A percentile compares a stretch with the other conserved stretches of the same genome.
phyloP scores from a whole-genome alignment of 148 eudicot species.

The Rhododendron simsii region DNA sequence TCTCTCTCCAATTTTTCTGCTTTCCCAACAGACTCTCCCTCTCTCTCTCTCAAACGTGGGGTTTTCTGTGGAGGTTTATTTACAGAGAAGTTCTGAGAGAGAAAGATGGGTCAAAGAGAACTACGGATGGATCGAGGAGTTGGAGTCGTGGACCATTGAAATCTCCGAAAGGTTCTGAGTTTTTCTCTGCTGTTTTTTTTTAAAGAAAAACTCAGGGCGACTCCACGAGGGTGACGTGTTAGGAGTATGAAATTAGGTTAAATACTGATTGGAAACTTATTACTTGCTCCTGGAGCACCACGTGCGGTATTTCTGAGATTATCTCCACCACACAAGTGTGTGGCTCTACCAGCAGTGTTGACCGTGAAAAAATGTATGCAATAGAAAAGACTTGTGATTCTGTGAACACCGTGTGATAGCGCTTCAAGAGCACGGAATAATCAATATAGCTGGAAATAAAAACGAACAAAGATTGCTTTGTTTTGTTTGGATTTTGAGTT shows the following conservation, averaged over 20 bases:
- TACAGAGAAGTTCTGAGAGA: neutral
- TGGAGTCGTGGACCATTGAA: conserved; percentile 3
- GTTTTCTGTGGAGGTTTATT: neutral
- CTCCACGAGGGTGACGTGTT: neutral
- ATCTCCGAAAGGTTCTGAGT: neutral
- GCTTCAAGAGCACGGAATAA: neutral
- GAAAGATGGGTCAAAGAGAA: conserved; percentile 1
- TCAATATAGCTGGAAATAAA: too few species aligned
- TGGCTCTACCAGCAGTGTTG: too few species aligned
- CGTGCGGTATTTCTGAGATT: too few species aligned
- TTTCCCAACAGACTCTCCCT: neutral
- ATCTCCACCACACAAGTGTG: too few species aligned
- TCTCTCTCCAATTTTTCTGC: neutral
- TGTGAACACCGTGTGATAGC: neutral
- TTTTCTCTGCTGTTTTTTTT: neutral
- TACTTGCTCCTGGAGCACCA: too few species aligned
- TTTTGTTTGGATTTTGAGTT: too few species aligned
- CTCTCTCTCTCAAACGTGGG: neutral
- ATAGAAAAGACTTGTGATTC: too few species aligned
- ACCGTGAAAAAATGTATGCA: too few species aligned
- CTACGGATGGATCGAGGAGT: conserved; percentile 51
- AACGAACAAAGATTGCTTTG: too few species aligned
- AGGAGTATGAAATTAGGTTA: neutral
- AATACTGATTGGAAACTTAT: too few species aligned
- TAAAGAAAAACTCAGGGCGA: neutral